These are phyloP conservation scores for Krasilnikovozyma curviuscula DNA, from an alignment of 768 basidiomycete genomes.

Conservation along the genomic window DNA sequence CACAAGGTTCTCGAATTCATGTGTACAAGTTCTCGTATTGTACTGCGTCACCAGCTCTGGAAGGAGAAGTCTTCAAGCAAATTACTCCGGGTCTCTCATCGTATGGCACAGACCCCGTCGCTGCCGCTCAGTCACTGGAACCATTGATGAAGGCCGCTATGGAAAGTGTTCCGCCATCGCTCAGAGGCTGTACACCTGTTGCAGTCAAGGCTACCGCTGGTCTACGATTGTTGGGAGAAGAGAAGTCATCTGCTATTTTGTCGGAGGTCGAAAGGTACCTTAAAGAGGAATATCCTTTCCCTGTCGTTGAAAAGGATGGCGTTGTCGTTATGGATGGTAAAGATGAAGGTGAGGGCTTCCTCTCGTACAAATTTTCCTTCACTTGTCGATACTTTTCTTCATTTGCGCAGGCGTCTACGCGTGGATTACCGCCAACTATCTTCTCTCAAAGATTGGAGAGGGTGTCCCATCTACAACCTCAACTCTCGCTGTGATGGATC, in stretches of 20 bases:
- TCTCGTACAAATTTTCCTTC: conserved; percentile 1
- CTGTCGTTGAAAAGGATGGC: conserved; percentile 38
- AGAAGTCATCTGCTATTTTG: conserved; percentile 50
- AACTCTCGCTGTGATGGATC: conserved; percentile 78
- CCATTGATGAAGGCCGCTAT: conserved; percentile 61
- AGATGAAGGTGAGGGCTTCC: conserved; percentile 49
- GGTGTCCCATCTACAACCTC: conserved; percentile 32
- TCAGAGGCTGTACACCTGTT: conserved; percentile 60
- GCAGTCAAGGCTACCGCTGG: conserved; percentile 90
- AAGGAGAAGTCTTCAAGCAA: conserved; percentile 82
- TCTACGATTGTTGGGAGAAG: conserved; percentile 46
- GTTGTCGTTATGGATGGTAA: conserved; percentile 86
- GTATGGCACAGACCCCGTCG: conserved; percentile 39
- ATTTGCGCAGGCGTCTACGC: conserved; percentile 48
- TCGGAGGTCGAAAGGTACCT: conserved; percentile 48
- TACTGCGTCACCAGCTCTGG: conserved; percentile 49
- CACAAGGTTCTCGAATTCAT: conserved; percentile 91
- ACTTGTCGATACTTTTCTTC: background rate
- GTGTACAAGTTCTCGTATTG: conserved; percentile 97
- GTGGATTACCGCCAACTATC: conserved; percentile 94
- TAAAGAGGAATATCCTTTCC: conserved; percentile 47
- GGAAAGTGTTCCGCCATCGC: conserved; percentile 45
- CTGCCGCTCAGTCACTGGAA: conserved; percentile 61
- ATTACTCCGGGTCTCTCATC: conserved; percentile 58
- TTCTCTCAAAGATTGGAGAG: conserved; percentile 51